A percentile compares a stretch with the other conserved stretches of the same genome.
Evolutionary conservation across 1,284 basidiomycete species (phyloP).

Genomic region (Cryptococcus sp.): DNA sequence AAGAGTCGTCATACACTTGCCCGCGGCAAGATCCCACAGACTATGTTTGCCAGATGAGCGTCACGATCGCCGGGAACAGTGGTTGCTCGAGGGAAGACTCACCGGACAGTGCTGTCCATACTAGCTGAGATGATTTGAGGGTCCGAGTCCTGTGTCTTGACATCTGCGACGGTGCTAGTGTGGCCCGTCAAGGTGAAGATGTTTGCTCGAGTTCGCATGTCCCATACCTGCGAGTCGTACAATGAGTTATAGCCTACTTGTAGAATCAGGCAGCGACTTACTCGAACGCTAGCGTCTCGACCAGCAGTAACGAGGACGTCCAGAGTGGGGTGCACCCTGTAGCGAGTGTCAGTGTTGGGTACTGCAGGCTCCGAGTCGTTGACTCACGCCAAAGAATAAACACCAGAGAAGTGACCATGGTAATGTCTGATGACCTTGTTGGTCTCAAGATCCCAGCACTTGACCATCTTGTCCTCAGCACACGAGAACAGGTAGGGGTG

Average conservation of each 20-base stretch:
- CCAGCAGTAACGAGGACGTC: conserved; percentile 93
- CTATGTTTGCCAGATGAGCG: conserved; percentile 51
- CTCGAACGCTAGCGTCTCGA: conserved; percentile 89
- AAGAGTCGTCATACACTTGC: conserved; percentile 89
- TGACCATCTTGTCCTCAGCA: conserved; percentile 99
- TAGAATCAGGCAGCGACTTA: conserved; percentile 20
- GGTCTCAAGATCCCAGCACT: conserved; percentile 98
- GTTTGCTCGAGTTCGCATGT: conserved; percentile 96
- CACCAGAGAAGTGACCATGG: conserved; percentile 94
- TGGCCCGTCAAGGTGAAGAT: conserved; percentile 92
- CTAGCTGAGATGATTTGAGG: conserved; percentile 96
- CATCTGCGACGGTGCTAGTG: conserved; percentile 88
- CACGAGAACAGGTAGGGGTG: conserved; percentile 98
- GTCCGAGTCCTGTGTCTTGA: conserved; percentile 92
- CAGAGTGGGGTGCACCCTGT: conserved; percentile 83
- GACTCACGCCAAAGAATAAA: conserved; percentile 71
- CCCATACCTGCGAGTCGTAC: conserved; percentile 63
- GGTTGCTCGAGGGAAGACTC: conserved; percentile 22
- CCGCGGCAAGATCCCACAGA: conserved; percentile 97
- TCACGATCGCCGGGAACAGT: conserved; percentile 11
- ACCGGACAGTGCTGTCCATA: conserved; percentile 96
- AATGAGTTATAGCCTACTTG: background rate
- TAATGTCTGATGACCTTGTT: conserved; percentile 99
- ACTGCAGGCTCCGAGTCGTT: no score
- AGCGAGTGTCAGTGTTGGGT: background rate